Base-by-base conservation (phyloP, 768 basidiomycete species). In the Podaxis carcinomalis region DNA sequence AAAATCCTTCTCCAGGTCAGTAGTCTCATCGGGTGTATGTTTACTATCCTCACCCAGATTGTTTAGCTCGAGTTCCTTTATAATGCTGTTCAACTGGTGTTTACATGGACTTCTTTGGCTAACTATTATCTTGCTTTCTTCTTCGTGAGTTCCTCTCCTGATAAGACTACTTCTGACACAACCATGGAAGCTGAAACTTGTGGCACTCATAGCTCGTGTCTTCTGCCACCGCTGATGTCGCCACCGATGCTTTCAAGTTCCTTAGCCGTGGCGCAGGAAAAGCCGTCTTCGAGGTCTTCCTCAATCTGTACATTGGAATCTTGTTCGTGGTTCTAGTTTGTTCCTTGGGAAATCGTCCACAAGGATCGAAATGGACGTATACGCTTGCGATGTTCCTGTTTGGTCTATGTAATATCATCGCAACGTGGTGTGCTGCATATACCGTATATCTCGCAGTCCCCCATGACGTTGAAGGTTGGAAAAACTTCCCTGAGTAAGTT, bases 121-220 rank as follows among this genome's bases (percentile, higher is more conserved):
- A 96, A 95, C 72, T 97, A 94, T 76, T 97, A 93, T 72, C 80
- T 96, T 55, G 91, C 93, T 44, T 95, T 95, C 79, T 95, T 91
- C 83, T 95, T 95, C 74, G 90, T 92, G 67, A 75, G 90, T 80
- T 40, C 16, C 39, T 40, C 46, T 51, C 11, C n/a, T 13, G 13
- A 21, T 14, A 3, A 23, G 35, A 7, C 47, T 49, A 32, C 28
- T 32, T 16, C 51, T 54, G 50, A 52, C 56, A 27, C 56, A 16
- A 35, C 23, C 21, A 36, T 44, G 2, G 23, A 16, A 51, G 62
- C n/a, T 67, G 46, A 49, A 14, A 54, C 60, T 1, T 65, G 25
- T 68, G 61, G 51, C 23, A 25, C 13, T 27, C 64, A 13, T 74
- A 93, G 89, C 77, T 96, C 61, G 88, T 94, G 57, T 85, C 85